Base-by-base conservation (phyloP, 2,329 filamentous ascomycete genomes). In the Rosellinia necatrix region DNA sequence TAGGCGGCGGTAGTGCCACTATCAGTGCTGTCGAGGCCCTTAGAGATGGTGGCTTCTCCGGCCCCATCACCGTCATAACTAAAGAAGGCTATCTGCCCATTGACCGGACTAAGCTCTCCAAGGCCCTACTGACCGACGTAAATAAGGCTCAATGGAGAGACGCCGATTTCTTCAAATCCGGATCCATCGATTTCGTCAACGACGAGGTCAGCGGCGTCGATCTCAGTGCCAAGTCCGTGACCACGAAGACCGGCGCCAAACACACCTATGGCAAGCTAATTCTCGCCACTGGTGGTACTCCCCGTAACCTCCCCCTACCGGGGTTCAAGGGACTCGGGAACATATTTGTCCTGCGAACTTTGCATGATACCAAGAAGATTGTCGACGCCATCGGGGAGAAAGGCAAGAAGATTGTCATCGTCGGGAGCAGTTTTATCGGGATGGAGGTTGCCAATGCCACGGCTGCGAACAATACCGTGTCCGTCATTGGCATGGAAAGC, bases 341-440 rank as follows among this genome's bases (percentile, higher is more conserved):
- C 69, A 89, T 97, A 63, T 97, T 97, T 75, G 82, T 89, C 1
- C 81, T 99, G 9, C 85, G 94, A 50, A 87, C 80, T 9, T 79
- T 96, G n/a, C 81, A 87, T 37, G 87, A 97, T 68, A 84, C 87
- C 0, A 85, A 92, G 71, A 81, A 80, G 56, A 97, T 99, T 63
- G 80, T 91, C 22, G 81, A 78, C 1, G 91, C 91, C 6, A 89
- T 96, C 42, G 91, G 91, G 25, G 84, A 90, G 38, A 88, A 90
- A 69, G 86, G 85, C 56, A 97, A 96, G 81, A 97, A 96, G 74
- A 86, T 99, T 63, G 91, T 96, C 42, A 81, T 99, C 12, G 81
- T 99, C 50, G 94, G 94, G 35, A 93, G 89, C 56, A 96, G 91
- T 0, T 99, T 99, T 74, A 99, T 99, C 69, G 94, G 94, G 35